Base-by-base conservation (phyloP, 805 yeast genomes). In the Yamadazyma akitaensis region DNA sequence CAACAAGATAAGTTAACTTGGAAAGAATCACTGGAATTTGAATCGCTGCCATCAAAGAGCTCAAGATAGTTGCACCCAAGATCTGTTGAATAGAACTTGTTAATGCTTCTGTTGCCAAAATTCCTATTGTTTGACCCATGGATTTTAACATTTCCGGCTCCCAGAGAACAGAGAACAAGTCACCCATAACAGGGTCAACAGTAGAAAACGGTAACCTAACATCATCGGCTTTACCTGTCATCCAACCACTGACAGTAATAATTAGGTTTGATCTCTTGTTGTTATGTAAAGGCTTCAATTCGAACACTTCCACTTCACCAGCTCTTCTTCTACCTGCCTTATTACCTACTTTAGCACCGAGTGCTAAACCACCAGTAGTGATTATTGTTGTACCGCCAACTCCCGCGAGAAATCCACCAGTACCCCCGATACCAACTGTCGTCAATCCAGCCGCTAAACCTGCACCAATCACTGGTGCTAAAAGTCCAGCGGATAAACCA, bases 381-480 rank as follows among this genome's bases (percentile, higher is more conserved):
- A 94, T 96, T 18, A 90, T 78, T 0, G 97, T 89, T 7, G 97
- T 88, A 41, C 99, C 99, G 30, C 96, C 99, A 1, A 92, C 88
- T 43, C 99, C 98, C 0, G 97, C 97, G 28, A 94, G 70, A 54
- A 94, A 94, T 1, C 95, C 88, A 13, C 89, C 67, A 0, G 98
- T 89, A n/a, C 99, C 98, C 1, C 88, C 75, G 18, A 95, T 86
- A 28, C 99, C 99, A 18, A 92, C 81, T 0, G 99, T 94, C 1
- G 97, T 84, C 35, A 94, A 72, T 13, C 98, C 99, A 3, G 98
- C 98, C 1, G 98, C 99, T 25, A 94, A 61, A 58, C 99, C 99
- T 1, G 98, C 98, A 42, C 98, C 98, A 58, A 94, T 95, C 2
- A 95, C 96, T 0, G 99, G 99, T 0, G 99, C 99, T 38, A 94